Evolutionary conservation across 352 stramenopile species (phyloP).

Genomic region (Globisporangium perplexum): DNA sequence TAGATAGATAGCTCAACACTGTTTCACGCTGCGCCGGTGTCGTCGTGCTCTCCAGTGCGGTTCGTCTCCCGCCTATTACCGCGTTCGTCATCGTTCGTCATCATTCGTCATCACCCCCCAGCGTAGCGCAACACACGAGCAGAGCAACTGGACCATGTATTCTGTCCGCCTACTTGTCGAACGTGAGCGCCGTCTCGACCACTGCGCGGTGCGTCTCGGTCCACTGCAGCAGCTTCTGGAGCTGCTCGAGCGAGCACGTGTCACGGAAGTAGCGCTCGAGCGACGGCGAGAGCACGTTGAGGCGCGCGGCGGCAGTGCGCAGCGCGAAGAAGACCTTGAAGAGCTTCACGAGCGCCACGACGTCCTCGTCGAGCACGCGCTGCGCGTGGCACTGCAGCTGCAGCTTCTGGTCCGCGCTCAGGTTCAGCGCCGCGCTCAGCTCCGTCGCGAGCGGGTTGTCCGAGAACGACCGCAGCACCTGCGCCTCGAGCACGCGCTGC

Average conservation of each 20-base stretch:
- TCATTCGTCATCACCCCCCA: background rate
- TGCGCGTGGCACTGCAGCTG: conserved; percentile 59
- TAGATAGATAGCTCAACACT: conserved; percentile 16
- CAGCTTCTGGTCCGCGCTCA: conserved; percentile 50
- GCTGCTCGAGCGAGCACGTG: conserved; percentile 61
- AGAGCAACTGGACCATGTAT: background rate
- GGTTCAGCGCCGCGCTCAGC: conserved; percentile 36
- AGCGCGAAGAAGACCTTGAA: conserved; percentile 80
- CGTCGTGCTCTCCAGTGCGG: background rate
- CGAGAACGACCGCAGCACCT: conserved; percentile 50
- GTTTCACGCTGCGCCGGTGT: conserved; percentile 4
- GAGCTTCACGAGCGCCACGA: conserved; percentile 56
- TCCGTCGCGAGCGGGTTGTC: conserved; percentile 33
- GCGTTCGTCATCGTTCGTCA: too few species aligned
- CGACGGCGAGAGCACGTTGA: conserved; percentile 62
- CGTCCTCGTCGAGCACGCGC: conserved; percentile 56
- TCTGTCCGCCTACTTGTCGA: conserved; percentile 7
- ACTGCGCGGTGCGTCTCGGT: conserved; percentile 59
- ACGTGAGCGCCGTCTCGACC: conserved; percentile 36
- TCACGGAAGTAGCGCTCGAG: conserved; percentile 69
- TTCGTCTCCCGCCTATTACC: too few species aligned
- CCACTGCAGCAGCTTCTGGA: conserved; percentile 71
- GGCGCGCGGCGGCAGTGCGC: conserved; percentile 51
- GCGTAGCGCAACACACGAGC: background rate
- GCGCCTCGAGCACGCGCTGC: conserved; percentile 49